Evolutionary conservation across 78 protist species (phyloP).

Genomic region (Abeoforma whisleri): DNA sequence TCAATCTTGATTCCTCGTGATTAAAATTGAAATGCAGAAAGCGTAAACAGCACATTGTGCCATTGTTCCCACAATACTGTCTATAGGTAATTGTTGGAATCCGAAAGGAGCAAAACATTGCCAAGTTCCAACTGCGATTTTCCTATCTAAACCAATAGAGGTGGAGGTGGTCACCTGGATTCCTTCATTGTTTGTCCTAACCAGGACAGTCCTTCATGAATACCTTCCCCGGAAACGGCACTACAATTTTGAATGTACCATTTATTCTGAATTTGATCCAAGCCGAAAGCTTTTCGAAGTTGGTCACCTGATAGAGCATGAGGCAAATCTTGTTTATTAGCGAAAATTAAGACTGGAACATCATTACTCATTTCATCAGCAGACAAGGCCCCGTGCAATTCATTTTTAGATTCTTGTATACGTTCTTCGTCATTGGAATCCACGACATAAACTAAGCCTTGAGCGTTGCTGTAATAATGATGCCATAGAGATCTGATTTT

Average conservation of each 20-base stretch:
- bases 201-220: slow-evolving; percentile 88
- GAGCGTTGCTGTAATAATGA: too few relatives aligned
- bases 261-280: not conserved
- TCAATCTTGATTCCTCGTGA: too few relatives aligned
- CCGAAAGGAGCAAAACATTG: too few relatives aligned
- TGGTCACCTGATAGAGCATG: slow-evolving; percentile 54
- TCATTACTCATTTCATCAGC: slow-evolving; percentile 75
- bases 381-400: too few relatives aligned
- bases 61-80: too few relatives aligned
- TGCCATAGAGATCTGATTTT: too few relatives aligned
- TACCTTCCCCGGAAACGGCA: slow-evolving; percentile 83
- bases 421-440: slow-evolving; percentile 71
- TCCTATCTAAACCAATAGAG: too few relatives aligned
- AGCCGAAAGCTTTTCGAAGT: not conserved
- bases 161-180: too few relatives aligned
- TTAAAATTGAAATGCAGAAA: too few relatives aligned
- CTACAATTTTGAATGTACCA: slow-evolving; percentile 75
- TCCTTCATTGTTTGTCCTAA: slow-evolving; percentile 58
- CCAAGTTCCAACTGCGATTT: too few relatives aligned
- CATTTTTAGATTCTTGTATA: slow-evolving; percentile 51
- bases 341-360: slow-evolving; percentile 73
- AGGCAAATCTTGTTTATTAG: slow-evolving; percentile 88
- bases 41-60: too few relatives aligned
- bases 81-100: too few relatives aligned
- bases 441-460: slow-evolving; percentile 73